phyloP scores from a whole-genome alignment of 2,329 filamentous ascomycete genomes.

The Xylaria polymorpha region DNA sequence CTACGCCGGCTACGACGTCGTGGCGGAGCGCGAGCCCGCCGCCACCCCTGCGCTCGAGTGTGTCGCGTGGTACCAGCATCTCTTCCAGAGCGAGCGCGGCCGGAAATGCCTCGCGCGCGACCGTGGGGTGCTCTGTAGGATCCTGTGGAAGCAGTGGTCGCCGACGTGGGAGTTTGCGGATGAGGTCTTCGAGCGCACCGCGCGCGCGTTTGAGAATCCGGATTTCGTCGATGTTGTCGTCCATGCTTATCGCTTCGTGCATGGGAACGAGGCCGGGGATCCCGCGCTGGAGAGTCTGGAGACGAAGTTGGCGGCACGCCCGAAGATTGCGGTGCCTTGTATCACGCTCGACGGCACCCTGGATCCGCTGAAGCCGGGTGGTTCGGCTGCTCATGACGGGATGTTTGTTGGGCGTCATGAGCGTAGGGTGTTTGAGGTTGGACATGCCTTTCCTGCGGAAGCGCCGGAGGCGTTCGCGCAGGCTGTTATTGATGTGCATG shows the following conservation, averaged over 20 bases:
- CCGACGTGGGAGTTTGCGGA: slow-evolving; percentile 28
- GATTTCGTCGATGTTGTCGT: slow-evolving; percentile 36
- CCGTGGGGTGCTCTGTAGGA: slow-evolving; percentile 26
- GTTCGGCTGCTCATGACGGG: slow-evolving; percentile 28
- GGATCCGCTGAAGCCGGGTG: slow-evolving; percentile 35
- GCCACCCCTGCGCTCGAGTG: slow-evolving; percentile 26
- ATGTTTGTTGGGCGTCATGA: slow-evolving; percentile 34
- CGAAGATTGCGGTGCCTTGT: slow-evolving; percentile 34
- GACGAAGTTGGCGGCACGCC: slow-evolving; percentile 16
- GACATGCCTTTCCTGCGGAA: slow-evolving; percentile 34
- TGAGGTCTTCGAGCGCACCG: slow-evolving; percentile 22
- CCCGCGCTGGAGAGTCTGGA: slow-evolving; percentile 24
- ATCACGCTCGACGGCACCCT: slow-evolving; percentile 32
- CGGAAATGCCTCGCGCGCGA: slow-evolving; percentile 29
- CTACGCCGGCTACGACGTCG: slow-evolving; percentile 35
- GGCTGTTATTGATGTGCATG: slow-evolving; percentile 32
- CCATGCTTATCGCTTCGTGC: slow-evolving; percentile 30
- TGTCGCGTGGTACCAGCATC: slow-evolving; percentile 37
- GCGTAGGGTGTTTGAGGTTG: slow-evolving; percentile 29
- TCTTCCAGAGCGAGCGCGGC: slow-evolving; percentile 37
- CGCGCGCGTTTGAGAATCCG: slow-evolving; percentile 31
- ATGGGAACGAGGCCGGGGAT: slow-evolving; percentile 29
- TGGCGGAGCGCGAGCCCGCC: neutral
- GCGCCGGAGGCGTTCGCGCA: slow-evolving; percentile 31
- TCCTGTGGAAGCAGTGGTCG: slow-evolving; percentile 36